A percentile compares a stretch with the other conserved stretches of the same genome.
Conservation (phyloP, 768 basidiomycete species). For the Phlebiopsis flavidoalba region DNA sequence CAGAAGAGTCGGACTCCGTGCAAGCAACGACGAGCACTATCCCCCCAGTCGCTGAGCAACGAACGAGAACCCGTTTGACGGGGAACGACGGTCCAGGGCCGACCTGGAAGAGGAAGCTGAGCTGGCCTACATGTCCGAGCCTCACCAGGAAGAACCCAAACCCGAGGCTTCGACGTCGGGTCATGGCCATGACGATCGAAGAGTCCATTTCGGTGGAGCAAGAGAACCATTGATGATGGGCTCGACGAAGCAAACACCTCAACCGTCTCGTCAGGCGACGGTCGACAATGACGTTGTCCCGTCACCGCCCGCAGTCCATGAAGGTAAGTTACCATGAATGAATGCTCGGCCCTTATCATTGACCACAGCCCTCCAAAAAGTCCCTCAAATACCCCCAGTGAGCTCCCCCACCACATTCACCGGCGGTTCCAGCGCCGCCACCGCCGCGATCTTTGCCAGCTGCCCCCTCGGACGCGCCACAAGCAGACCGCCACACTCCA, state of each 20-base stretch:
- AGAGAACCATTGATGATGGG: conserved; percentile 32
- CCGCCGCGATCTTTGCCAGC: neutral
- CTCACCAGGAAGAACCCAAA: conserved; percentile 9
- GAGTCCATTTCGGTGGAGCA: conserved; percentile 41
- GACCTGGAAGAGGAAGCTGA: conserved; percentile 21
- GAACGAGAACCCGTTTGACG: neutral
- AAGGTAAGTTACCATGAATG: neutral
- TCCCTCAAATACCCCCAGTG: neutral
- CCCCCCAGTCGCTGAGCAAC: neutral
- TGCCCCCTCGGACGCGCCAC: neutral
- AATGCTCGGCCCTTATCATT: neutral
- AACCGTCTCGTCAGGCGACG: neutral
- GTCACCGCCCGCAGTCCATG: neutral
- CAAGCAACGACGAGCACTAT: conserved; percentile 11
- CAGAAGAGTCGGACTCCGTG: conserved; percentile 38
- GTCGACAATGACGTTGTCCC: neutral
- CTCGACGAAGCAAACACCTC: neutral
- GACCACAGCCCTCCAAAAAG: neutral
- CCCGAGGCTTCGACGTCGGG: neutral
- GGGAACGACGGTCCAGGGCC: neutral
- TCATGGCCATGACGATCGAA: conserved; percentile 21
- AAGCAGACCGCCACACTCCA: neutral
- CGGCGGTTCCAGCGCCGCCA: neutral
- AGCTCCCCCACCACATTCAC: neutral
- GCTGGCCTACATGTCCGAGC: conserved; percentile 24